A percentile compares a stretch with the other conserved stretches of the same genome.
phyloP scores from a whole-genome alignment of 1,284 basidiomycete genomes.

The Puccinia horiana region DNA sequence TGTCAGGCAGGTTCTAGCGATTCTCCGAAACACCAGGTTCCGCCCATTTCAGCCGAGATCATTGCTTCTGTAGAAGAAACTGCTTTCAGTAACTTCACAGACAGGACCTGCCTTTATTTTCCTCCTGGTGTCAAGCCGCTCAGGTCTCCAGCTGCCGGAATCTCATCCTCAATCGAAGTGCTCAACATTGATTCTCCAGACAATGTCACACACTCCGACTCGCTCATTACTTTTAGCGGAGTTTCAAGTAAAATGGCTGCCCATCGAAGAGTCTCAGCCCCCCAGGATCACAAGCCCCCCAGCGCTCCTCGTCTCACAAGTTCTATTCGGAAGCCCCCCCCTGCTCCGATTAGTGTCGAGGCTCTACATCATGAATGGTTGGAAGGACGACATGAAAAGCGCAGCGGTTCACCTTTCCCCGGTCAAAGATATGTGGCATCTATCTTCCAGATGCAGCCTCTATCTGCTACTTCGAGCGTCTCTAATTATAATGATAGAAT shows the following conservation, averaged over 20 bases:
- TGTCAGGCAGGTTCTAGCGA: background rate
- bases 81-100: background rate
- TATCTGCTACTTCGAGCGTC: background rate
- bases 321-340: background rate
- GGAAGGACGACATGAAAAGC: background rate
- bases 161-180: background rate
- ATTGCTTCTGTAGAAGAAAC: background rate
- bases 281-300: background rate
- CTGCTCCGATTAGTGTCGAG: background rate
- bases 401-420: background rate
- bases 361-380: background rate
- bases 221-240: background rate
- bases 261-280: background rate
- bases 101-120: slow-evolving; percentile 4
- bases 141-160: background rate
- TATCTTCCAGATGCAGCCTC: background rate
- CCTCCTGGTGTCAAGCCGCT: background rate
- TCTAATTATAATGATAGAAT: background rate
- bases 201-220: background rate
- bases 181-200: background rate
- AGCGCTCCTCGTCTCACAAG: background rate
- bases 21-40: background rate
- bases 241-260: background rate
- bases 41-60: background rate
- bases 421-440: background rate